These are phyloP conservation scores for Cladophialophora bantiana DNA, from an alignment of 2,329 filamentous ascomycete genomes.

Conservation along the genomic window DNA sequence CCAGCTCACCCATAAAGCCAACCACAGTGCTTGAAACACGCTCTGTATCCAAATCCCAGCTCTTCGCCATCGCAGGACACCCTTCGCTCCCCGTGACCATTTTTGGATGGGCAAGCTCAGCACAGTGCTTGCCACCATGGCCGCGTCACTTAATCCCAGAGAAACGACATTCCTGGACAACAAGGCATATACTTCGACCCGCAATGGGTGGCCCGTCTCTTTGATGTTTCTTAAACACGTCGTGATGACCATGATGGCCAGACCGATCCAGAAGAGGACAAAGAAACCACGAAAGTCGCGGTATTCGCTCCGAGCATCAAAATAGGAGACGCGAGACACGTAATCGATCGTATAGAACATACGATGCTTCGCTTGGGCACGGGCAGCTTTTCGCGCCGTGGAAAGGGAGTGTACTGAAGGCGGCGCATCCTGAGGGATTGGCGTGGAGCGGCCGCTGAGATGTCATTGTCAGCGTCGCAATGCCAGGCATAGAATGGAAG, in stretches of 20 bases:
- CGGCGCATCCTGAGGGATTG: constrained; percentile 86
- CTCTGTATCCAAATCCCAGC: constrained; percentile 85
- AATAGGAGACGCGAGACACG: constrained; percentile 88
- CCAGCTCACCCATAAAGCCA: constrained; percentile 80
- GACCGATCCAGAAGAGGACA: constrained; percentile 95
- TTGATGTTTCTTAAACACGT: constrained; percentile 92
- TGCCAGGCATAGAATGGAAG: neutral
- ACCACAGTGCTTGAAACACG: constrained; percentile 79
- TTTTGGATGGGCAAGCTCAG: constrained; percentile 76
- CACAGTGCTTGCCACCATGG: constrained; percentile 81
- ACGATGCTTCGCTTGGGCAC: constrained; percentile 79
- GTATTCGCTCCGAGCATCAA: constrained; percentile 90
- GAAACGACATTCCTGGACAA: constrained; percentile 91
- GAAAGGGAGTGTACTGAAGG: constrained; percentile 88
- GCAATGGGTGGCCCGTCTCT: constrained; percentile 86
- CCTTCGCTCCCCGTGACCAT: constrained; percentile 64
- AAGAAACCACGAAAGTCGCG: constrained; percentile 97
- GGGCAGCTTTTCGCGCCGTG: constrained; percentile 80
- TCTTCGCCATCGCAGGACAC: constrained; percentile 72
- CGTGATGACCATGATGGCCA: constrained; percentile 96
- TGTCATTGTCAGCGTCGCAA: constrained; percentile 15
- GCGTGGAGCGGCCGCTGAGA: constrained; percentile 78
- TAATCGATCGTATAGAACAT: constrained; percentile 95
- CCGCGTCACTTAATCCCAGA: constrained; percentile 78
- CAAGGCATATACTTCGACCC: constrained; percentile 84